Conservation (phyloP, 1,284 basidiomycete species). For the Cerrena zonata region DNA sequence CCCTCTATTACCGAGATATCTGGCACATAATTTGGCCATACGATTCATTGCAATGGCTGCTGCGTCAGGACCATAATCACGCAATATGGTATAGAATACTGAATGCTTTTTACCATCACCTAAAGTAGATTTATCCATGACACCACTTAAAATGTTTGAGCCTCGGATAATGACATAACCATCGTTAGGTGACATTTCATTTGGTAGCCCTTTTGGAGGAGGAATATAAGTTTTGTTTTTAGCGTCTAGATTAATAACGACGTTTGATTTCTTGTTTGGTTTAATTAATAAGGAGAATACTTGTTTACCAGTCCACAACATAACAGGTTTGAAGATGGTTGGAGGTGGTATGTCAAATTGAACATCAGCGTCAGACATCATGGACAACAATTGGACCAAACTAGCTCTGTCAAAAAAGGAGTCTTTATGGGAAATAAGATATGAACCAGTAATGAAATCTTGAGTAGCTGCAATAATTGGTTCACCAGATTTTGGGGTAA, state of each 20-base stretch:
- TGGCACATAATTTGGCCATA: slow-evolving; percentile 90
- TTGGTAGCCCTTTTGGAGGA: slow-evolving; percentile 55
- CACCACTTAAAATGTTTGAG: slow-evolving; percentile 98
- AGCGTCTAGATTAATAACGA: slow-evolving; percentile 92
- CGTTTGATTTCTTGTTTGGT: slow-evolving; percentile 80
- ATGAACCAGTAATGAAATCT: slow-evolving; percentile 97
- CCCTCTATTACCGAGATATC: slow-evolving; percentile 94
- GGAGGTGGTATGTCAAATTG: slow-evolving; percentile 96
- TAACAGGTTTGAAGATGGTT: slow-evolving; percentile 86
- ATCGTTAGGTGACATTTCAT: slow-evolving; percentile 94
- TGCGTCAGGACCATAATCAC: slow-evolving; percentile 94
- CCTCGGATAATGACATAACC: slow-evolving; percentile 97
- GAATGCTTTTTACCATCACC: slow-evolving; percentile 99
- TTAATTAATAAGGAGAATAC: slow-evolving; percentile 95
- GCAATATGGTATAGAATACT: slow-evolving; percentile 94
- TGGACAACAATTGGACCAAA: slow-evolving; percentile 95
- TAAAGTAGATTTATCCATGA: slow-evolving; percentile 98
- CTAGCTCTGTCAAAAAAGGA: slow-evolving; percentile 91
- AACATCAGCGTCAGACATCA: slow-evolving; percentile 85
- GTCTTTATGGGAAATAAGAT: slow-evolving; percentile 88
- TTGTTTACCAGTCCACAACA: slow-evolving; percentile 98
- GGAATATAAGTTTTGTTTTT: slow-evolving; percentile 83
- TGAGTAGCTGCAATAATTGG: slow-evolving; percentile 97
- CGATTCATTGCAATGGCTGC: slow-evolving; percentile 95
- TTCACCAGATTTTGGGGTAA: slow-evolving; percentile 94